Conservation (phyloP, 805 yeast species). For the Wickerhamiella australiensis region DNA sequence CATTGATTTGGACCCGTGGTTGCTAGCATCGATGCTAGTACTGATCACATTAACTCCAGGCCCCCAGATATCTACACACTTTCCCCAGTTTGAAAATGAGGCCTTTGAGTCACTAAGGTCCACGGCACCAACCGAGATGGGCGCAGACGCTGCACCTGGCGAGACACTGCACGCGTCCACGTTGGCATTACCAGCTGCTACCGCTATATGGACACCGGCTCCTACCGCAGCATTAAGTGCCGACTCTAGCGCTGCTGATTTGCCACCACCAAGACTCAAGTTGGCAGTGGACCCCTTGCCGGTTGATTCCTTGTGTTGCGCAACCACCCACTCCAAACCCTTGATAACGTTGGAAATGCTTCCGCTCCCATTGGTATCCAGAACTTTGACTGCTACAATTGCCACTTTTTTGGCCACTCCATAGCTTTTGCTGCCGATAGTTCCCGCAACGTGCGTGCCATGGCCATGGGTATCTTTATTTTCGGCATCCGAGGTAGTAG, state of each 20-base stretch:
- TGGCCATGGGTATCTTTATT: background rate
- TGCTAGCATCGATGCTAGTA: background rate
- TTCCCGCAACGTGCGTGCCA: background rate
- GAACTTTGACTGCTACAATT: background rate
- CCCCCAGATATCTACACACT: background rate
- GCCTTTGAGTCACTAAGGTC: background rate
- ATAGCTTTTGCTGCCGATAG: background rate
- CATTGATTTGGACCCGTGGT: background rate
- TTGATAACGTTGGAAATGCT: background rate
- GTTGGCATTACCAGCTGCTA: conserved; percentile 2
- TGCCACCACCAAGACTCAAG: background rate
- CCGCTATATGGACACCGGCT: background rate
- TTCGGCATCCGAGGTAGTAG: background rate
- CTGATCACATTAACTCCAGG: conserved; percentile 1
- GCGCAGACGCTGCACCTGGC: background rate
- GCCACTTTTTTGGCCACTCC: background rate
- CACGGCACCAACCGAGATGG: background rate
- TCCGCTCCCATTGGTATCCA: background rate
- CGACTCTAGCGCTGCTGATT: background rate
- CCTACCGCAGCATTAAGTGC: background rate
- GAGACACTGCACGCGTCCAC: background rate
- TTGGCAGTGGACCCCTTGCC: conserved; percentile 1
- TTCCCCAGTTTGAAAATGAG: background rate
- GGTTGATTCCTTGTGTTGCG: background rate
- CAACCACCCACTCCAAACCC: background rate